These are phyloP conservation scores for Verbena officinalis DNA, from an alignment of 257 asterid species.

Conservation along the genomic window DNA sequence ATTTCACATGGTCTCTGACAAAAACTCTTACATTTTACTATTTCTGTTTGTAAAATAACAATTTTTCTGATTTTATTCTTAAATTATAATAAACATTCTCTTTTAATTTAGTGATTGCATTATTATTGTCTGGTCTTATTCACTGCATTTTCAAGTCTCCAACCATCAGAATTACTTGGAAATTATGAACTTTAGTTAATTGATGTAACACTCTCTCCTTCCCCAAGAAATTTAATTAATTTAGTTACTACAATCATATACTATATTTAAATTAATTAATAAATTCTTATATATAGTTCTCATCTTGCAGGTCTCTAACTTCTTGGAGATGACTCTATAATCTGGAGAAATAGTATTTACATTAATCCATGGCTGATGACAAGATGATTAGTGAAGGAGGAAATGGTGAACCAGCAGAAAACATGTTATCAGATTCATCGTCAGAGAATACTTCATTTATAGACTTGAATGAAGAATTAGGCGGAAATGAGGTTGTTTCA, in stretches of 20 bases:
- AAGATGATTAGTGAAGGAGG: constrained; percentile 23
- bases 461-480: constrained; percentile 78
- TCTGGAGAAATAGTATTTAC: not conserved
- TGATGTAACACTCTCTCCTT: not conserved
- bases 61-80: too few relatives aligned
- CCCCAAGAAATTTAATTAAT: not conserved
- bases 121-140: not conserved
- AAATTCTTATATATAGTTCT: not conserved
- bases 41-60: too few relatives aligned
- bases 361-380: constrained; percentile 42
- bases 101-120: not conserved
- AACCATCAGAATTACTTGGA: not conserved
- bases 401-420: constrained; percentile 21
- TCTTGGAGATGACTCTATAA: not conserved
- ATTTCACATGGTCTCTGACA: not conserved
- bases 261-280: not conserved
- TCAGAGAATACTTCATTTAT: constrained; percentile 52
- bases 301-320: not conserved
- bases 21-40: too few relatives aligned
- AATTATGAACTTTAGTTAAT: not conserved
- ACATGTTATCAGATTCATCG: constrained; percentile 41
- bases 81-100: constrained; percentile 1
- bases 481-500: constrained; percentile 33
- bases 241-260: not conserved
- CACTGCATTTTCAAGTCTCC: not conserved